Evolutionary conservation across 176 grass and related monocot species (phyloP), one percentile per base, ranked within the genome.

Genomic region (Triticum urartu): DNA sequence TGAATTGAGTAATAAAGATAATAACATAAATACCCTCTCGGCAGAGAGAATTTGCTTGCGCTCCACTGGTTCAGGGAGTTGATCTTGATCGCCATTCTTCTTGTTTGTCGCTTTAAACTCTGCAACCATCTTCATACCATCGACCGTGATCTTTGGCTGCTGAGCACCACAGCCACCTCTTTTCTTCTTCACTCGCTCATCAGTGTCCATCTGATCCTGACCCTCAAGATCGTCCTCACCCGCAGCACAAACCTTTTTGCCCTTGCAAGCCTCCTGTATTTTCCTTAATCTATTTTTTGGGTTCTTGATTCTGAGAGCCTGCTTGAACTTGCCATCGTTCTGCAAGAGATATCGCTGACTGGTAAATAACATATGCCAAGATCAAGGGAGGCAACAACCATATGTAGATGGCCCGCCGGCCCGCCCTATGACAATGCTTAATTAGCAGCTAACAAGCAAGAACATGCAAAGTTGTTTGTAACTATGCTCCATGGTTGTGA

Each of bases 81-180:
- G 93, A 84, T 98, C 97, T 79, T 89, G 88, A 81, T 98, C 94
- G 80, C 91, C 97, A 70, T 45, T 84, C 83, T 94, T 98, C 90
- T 92, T 98, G 87, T 95, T 98, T 77, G 91, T 14, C 75, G 88
- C 81, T 92, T 98, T 95, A 56, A 89, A 98, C 83, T 98, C 97
- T 50, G 94, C 97, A 80, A 98, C 92, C 96, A 98, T 98, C 83
- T 94, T 98, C 96, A 98, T 98, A 32, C 96, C 96, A 83, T 98
- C 96, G 20, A 98, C 90, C 22, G 93, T 98, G 72, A 98, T 98
- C 85, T 89, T 95, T 79, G 96, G 93, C 91, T 98, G 96, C 82
- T 95, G 96, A 81, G 96, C 96, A 78, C 96, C 93, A 73, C 96
- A 98, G 26, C 93, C 96, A 82, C 88, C 90, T 86, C 88, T 92